These are phyloP conservation scores for Circinella umbellata DNA, from an alignment of 371 early-diverging fungal species.

Conservation along the genomic window DNA sequence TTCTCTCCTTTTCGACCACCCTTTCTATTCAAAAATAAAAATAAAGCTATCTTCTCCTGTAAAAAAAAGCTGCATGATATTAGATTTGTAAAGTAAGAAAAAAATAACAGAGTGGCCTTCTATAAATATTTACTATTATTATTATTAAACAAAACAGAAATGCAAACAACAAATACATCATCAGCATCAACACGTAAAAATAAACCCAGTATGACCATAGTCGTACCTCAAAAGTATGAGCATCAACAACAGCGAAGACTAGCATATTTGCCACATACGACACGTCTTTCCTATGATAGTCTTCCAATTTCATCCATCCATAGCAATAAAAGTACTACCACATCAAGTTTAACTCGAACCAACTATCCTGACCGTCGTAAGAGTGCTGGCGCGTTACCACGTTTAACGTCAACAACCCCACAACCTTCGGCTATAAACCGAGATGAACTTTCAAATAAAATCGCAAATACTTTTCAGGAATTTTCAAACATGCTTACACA, in stretches of 20 bases:
- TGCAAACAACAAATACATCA: too few relatives aligned
- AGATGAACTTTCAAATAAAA: slow-evolving; percentile 39
- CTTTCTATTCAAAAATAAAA: too few relatives aligned
- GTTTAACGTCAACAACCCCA: not conserved
- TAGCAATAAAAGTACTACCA: too few relatives aligned
- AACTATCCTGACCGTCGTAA: slow-evolving; percentile 2
- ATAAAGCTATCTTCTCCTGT: too few relatives aligned
- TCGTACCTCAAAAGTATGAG: not conserved
- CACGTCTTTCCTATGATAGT: slow-evolving; percentile 1
- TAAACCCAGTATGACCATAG: not conserved
- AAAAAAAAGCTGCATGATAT: too few relatives aligned
- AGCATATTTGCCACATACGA: not conserved
- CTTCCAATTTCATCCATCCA: not conserved
- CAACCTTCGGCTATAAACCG: slow-evolving; percentile 10
- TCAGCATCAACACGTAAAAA: not conserved
- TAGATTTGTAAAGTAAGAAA: too few relatives aligned
- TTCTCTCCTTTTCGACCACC: too few relatives aligned
- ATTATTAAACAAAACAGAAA: too few relatives aligned
- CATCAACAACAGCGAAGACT: not conserved
- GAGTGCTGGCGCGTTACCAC: slow-evolving; percentile 1
- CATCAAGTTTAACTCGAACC: not conserved
- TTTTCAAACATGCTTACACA: slow-evolving; percentile 45
- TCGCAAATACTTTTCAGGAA: slow-evolving; percentile 50
- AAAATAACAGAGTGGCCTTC: too few relatives aligned
- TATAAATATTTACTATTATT: too few relatives aligned